Evolutionary conservation across 1,284 basidiomycete genomes (phyloP).

Genomic region (Tylopilus orsonianus): DNA sequence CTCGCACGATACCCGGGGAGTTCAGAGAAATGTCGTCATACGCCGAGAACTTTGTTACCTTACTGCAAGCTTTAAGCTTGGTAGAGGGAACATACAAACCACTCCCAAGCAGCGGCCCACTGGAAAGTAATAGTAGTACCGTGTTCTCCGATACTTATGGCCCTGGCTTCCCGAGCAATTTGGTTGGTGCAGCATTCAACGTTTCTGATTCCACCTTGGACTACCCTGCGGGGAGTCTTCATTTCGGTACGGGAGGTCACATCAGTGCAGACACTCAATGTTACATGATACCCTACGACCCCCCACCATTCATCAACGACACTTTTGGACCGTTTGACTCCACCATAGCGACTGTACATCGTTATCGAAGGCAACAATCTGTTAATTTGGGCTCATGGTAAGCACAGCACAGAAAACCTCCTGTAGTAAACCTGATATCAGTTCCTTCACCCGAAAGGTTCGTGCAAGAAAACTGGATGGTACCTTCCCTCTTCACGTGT

Average conservation of each 20-base stretch:
- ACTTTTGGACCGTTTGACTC: constrained; percentile 21
- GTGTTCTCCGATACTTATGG: neutral
- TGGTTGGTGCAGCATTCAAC: constrained; percentile 1
- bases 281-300: constrained; percentile 10
- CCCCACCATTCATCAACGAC: constrained; percentile 10
- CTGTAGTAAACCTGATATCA: neutral
- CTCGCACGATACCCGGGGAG: neutral
- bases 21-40: constrained; percentile 8
- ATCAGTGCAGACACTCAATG: constrained; percentile 5
- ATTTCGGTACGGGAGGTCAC: neutral
- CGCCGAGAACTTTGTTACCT: constrained; percentile 5
- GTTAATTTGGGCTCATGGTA: constrained; percentile 27
- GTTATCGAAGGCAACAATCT: constrained; percentile 24
- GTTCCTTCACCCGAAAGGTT: constrained; percentile 47
- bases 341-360: constrained; percentile 17
- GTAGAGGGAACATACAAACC: constrained; percentile 25
- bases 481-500: constrained; percentile 64
- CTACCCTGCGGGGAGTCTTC: neutral
- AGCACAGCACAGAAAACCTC: neutral
- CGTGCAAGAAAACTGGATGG: constrained; percentile 80
- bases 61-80: constrained; percentile 19
- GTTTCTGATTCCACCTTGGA: neutral
- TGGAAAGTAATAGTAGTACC: neutral
- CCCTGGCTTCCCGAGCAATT: neutral
- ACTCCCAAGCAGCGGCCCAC: constrained; percentile 5